A percentile compares a stretch with the other conserved stretches of the same genome.
phyloP scores from a whole-genome alignment of 2,329 filamentous ascomycete genomes.

The Onygenales sp. region DNA sequence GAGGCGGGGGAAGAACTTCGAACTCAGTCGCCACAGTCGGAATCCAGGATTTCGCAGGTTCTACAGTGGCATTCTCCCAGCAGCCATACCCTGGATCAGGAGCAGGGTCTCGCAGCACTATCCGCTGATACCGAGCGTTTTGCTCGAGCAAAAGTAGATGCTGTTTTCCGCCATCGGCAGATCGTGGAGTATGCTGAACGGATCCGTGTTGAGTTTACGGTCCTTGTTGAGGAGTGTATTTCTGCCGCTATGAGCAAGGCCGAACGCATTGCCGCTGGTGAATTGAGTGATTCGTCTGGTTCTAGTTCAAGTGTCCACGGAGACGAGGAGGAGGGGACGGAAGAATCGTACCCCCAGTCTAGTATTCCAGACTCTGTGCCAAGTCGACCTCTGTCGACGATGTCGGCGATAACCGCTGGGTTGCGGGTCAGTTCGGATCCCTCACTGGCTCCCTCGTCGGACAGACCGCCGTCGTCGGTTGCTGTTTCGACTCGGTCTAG shows the following conservation, averaged over 20 bases:
- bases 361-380: neutral
- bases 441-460: slow-evolving; percentile 31
- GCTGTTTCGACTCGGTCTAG: slow-evolving; percentile 73
- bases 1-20: slow-evolving; percentile 64
- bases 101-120: slow-evolving; percentile 78
- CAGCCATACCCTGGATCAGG: slow-evolving; percentile 82
- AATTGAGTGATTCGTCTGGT: slow-evolving; percentile 66
- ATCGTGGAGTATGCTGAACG: slow-evolving; percentile 95
- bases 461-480: slow-evolving; percentile 50
- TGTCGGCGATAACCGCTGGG: neutral
- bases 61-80: slow-evolving; percentile 94
- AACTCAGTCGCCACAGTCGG: slow-evolving; percentile 91
- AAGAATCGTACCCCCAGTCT: slow-evolving; percentile 31
- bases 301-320: slow-evolving; percentile 23
- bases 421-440: slow-evolving; percentile 46
- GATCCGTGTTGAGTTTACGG: slow-evolving; percentile 85
- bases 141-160: slow-evolving; percentile 82
- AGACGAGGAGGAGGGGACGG: slow-evolving; percentile 41
- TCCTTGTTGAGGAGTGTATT: slow-evolving; percentile 91
- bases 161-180: slow-evolving; percentile 79
- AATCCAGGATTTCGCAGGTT: slow-evolving; percentile 88
- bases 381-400: neutral
- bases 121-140: slow-evolving; percentile 82
- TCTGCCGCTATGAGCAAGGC: slow-evolving; percentile 85
- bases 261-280: slow-evolving; percentile 73